phyloP scores from a whole-genome alignment of 345 rosid genomes.

The Hibiscus syriacus region DNA sequence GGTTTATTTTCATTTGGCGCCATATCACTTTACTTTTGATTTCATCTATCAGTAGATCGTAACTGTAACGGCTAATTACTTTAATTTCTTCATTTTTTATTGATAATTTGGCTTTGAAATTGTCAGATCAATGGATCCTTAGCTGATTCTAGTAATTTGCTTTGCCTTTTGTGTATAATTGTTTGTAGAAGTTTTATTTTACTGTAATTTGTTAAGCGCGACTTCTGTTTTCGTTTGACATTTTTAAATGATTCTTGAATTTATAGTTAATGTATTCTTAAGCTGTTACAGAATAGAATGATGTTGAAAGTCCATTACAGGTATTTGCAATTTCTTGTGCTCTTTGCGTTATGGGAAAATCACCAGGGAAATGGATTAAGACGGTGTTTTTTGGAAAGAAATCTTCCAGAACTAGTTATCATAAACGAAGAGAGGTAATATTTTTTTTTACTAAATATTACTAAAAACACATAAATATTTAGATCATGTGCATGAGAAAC shows the following conservation, averaged over 20 bases:
- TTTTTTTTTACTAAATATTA: not conserved
- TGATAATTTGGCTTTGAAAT: not conserved
- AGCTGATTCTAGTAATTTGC: not conserved
- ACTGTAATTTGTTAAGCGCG: not conserved
- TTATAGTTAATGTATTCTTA: not conserved
- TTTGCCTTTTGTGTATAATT: not conserved
- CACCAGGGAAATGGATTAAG: conserved; percentile 83
- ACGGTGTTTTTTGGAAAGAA: conserved; percentile 75
- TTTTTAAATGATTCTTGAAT: not conserved
- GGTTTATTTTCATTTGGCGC: conserved; percentile 4
- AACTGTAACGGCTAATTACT: not conserved
- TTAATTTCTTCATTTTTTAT: not conserved
- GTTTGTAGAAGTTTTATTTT: not conserved
- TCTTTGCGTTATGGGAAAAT: conserved; percentile 53
- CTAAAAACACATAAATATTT: not conserved
- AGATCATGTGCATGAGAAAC: not conserved
- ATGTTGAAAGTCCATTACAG: conserved; percentile 20
- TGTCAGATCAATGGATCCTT: conserved; percentile 1
- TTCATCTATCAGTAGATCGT: conserved; percentile 3
- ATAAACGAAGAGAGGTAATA: conserved; percentile 64
- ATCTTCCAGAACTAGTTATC: conserved; percentile 49
- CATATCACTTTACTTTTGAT: not conserved
- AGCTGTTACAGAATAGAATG: not conserved
- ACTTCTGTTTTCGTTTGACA: not conserved
- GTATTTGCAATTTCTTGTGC: conserved; percentile 12